phyloP scores from a whole-genome alignment of 805 yeast genomes.

The Blastobotrys parvus region DNA sequence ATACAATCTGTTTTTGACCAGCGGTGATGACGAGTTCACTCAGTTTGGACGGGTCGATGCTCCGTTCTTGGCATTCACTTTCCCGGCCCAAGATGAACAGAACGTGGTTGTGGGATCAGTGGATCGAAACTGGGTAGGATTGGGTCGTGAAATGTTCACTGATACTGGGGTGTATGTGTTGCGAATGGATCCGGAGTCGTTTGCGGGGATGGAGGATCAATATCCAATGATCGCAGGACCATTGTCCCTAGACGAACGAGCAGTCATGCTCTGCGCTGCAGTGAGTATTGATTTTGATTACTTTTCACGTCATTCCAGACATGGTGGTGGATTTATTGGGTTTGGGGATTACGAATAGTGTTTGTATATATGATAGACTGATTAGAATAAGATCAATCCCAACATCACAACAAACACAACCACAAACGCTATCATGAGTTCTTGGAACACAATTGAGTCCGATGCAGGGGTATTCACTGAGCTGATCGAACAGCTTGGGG shows the following conservation, averaged over 20 bases:
- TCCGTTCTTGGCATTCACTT: constrained; percentile 77
- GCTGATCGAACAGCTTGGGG: constrained; percentile 47
- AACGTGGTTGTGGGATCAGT: constrained; percentile 64
- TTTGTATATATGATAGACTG: no score
- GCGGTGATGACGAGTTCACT: constrained; percentile 38
- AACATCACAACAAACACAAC: background rate
- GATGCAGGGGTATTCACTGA: constrained; percentile 63
- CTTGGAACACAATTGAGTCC: constrained; percentile 59
- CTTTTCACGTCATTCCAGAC: constrained; percentile 81
- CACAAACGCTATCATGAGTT: constrained; percentile 16
- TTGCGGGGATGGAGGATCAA: constrained; percentile 45
- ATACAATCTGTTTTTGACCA: constrained; percentile 61
- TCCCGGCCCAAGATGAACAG: constrained; percentile 58
- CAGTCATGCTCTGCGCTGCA: constrained; percentile 78
- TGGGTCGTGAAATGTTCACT: constrained; percentile 86
- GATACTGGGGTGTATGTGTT: constrained; percentile 90
- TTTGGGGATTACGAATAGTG: constrained; percentile 14
- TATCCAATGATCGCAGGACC: constrained; percentile 41
- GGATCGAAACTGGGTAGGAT: constrained; percentile 91
- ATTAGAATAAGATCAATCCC: no score
- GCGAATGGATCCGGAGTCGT: constrained; percentile 65
- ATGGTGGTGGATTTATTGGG: constrained; percentile 12
- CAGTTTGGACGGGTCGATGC: constrained; percentile 89
- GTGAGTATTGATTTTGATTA: constrained; percentile 93
- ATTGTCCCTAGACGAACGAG: constrained; percentile 72